A percentile compares a stretch with the other conserved stretches of the same genome.
These are phyloP conservation scores for Stylosanthes scabra DNA, from an alignment of 331 rosid genomes.

Conservation along the genomic window DNA sequence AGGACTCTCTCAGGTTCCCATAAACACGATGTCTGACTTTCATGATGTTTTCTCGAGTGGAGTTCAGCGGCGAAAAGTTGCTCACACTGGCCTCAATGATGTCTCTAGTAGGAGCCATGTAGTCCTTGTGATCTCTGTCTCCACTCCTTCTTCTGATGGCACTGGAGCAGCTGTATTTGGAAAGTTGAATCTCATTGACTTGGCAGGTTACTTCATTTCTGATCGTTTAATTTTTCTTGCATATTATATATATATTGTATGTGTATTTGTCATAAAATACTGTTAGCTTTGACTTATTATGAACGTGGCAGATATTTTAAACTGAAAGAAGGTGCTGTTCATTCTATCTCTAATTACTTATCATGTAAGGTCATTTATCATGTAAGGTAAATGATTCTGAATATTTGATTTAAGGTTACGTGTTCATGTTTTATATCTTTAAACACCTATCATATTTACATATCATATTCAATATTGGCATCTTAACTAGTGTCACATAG, in stretches of 20 bases:
- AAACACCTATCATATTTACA: too few species aligned
- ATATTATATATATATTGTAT: too few species aligned
- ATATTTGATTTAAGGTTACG: too few species aligned
- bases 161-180: conserved; percentile 53
- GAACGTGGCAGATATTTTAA: too few species aligned
- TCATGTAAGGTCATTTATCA: background rate
- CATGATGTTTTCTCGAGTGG: conserved; percentile 64
- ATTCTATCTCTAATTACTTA: background rate
- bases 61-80: conserved; percentile 76
- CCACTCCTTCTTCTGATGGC: conserved; percentile 51
- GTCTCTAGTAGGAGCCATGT: conserved; percentile 98
- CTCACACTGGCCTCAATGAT: conserved; percentile 89
- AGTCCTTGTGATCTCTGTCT: conserved; percentile 80
- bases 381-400: too few species aligned
- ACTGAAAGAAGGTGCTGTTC: too few species aligned
- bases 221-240: too few species aligned
- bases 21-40: conserved; percentile 73
- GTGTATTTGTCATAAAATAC: too few species aligned
- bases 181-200: conserved; percentile 93
- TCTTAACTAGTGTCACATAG: too few species aligned
- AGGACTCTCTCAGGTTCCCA: conserved; percentile 72
- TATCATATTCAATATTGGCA: too few species aligned
- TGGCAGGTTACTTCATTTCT: conserved; percentile 65
- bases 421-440: too few species aligned
- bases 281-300: too few species aligned